phyloP scores from a whole-genome alignment of 352 stramenopile species.

The Paralagenidium karlingii region DNA sequence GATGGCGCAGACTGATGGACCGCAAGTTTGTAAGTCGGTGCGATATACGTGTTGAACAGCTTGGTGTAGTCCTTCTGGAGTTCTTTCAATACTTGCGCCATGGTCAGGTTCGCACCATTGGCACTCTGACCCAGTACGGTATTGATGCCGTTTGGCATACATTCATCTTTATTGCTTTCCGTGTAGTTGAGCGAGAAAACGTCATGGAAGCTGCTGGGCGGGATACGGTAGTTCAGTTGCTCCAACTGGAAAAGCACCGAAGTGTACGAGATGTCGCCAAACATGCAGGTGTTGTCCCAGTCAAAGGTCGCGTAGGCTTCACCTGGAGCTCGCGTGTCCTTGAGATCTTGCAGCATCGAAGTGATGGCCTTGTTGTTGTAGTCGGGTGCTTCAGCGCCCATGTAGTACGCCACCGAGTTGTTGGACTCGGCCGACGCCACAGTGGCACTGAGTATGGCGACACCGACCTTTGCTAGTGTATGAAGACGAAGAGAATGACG shows the following conservation, averaged over 20 bases:
- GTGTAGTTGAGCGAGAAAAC: conserved; percentile 42
- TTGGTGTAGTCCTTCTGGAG: conserved; percentile 27
- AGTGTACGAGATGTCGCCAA: conserved; percentile 52
- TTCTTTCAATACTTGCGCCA: conserved; percentile 15
- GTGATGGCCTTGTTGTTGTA: conserved; percentile 45
- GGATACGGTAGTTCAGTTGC: conserved; percentile 36
- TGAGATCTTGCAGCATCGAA: conserved; percentile 21
- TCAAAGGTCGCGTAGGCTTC: conserved; percentile 41
- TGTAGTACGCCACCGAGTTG: too few relatives aligned
- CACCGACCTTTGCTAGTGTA: too few relatives aligned
- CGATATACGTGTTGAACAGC: conserved; percentile 43
- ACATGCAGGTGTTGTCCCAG: conserved; percentile 63
- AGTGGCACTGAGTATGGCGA: too few relatives aligned
- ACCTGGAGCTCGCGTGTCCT: conserved; percentile 13
- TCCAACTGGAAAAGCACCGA: conserved; percentile 44
- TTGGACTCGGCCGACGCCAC: too few relatives aligned
- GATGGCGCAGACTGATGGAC: conserved; percentile 3
- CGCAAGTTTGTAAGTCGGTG: conserved; percentile 24
- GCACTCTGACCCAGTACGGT: conserved; percentile 26
- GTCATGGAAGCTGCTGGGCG: conserved; percentile 19
- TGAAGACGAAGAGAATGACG: too few relatives aligned
- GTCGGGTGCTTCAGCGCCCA: conserved; percentile 27
- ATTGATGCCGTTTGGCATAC: conserved; percentile 23
- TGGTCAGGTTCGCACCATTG: conserved; percentile 23
- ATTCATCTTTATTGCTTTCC: conserved; percentile 24